Evolutionary conservation across 306 rosid species (phyloP).

Genomic region (Gleditsia sinensis): DNA sequence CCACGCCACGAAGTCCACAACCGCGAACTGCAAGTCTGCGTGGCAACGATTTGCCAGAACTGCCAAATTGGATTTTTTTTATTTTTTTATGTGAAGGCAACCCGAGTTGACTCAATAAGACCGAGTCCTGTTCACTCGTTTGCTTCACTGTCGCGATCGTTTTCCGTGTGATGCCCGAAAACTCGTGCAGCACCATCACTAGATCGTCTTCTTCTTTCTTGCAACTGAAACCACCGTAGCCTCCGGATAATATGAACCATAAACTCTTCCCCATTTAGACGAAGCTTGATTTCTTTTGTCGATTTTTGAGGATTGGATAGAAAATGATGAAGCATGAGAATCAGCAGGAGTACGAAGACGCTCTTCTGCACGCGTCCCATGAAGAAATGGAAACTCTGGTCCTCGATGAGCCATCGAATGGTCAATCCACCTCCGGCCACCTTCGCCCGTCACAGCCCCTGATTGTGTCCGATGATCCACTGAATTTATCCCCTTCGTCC

Average conservation of each 20-base stretch:
- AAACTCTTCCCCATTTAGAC: not conserved
- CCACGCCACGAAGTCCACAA: too few species aligned
- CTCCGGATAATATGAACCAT: not conserved
- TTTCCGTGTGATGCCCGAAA: constrained; percentile 11
- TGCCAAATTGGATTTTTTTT: not conserved
- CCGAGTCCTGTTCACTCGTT: not conserved
- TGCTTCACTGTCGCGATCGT: not conserved
- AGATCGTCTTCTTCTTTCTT: constrained; percentile 1
- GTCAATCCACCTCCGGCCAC: constrained; percentile 20
- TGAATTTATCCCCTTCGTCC: constrained; percentile 20
- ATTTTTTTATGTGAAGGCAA: not conserved
- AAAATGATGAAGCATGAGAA: constrained; percentile 45
- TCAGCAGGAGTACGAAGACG: constrained; percentile 21
- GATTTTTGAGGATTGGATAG: not conserved
- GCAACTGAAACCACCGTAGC: not conserved
- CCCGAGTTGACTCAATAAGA: constrained; percentile 6
- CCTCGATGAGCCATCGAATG: constrained; percentile 38
- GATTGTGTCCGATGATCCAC: constrained; percentile 44
- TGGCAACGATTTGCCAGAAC: not conserved
- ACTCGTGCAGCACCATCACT: not conserved
- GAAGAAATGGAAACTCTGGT: constrained; percentile 53
- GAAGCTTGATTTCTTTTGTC: not conserved
- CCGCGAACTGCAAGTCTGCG: not conserved
- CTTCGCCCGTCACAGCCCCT: constrained; percentile 29
- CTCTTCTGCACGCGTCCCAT: constrained; percentile 33